Evolutionary conservation across 1,284 basidiomycete genomes (phyloP), one percentile per base, ranked within the genome.

Genomic region (Cryptococcus sp.): DNA sequence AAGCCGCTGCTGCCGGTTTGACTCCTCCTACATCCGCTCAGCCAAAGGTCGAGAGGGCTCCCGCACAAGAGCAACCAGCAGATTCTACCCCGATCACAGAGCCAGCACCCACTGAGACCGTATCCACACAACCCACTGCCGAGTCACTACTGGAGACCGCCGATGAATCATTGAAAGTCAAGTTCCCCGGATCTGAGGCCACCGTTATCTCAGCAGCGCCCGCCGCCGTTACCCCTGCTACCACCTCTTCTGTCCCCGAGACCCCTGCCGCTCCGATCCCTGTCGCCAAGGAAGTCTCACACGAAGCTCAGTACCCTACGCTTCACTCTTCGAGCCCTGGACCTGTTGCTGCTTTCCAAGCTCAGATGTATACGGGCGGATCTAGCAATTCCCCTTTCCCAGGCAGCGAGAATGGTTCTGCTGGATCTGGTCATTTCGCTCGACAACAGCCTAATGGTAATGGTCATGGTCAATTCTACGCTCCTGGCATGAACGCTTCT

Each of bases 401-500:
- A 16, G 62, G 57, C 1, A 62, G 60, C 45, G 64, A 71, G 49
- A 66, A 62, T 49, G 67, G 67, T 13, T 66, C 64, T 54, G 48
- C 40, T 11, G 54, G 54, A 18, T 42, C 46, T 25, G 41, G 37
- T 19, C 53, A 55, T 24, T 51, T 51, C 46, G 22, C 39, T 13
- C 53, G 25, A 58, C 46, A 46, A 41, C 52, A 50, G 34, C 14
- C 50, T 18, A 28, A 28, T 28, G 28, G 28, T 28, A 28, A 28
- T 28, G 28, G 28, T 28, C 28, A 28, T 5, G 54, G 48, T 21
- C 37, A 37, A 14, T 53, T 41, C 41, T 54, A 51, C 39, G 34
- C 46, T 11, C 42, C 40, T 22, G 48, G 21, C 21, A 37, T 42
- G 21, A 41, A 18, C 28, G n/a, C 47, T 13, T 22, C 24, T 23